Conservation (phyloP, 1,139 yeast genomes). For the Candida dubliniensis region DNA sequence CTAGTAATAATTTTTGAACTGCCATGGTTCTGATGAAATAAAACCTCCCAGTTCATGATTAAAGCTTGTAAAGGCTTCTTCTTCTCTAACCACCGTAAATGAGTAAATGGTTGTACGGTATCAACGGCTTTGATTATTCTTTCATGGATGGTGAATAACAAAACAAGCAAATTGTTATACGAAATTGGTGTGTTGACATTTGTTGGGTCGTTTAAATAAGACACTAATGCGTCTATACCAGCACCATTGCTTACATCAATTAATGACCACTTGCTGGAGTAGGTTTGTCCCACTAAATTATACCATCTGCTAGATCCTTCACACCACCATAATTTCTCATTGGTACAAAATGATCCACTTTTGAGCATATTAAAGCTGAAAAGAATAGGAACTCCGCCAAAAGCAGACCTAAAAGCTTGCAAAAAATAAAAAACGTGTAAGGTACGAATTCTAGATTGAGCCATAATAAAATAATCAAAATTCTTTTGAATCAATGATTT, state of each 20-base stretch:
- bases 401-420: slow-evolving; percentile 65
- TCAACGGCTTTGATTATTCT: slow-evolving; percentile 53
- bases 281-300: slow-evolving; percentile 17
- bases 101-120: slow-evolving; percentile 23
- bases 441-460: slow-evolving; percentile 85
- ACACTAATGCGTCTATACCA: slow-evolving; percentile 48
- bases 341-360: slow-evolving; percentile 74
- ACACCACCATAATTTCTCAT: slow-evolving; percentile 71
- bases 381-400: slow-evolving; percentile 60
- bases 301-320: slow-evolving; percentile 61
- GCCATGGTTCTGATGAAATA: slow-evolving; percentile 63
- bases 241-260: slow-evolving; percentile 61
- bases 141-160: slow-evolving; percentile 73
- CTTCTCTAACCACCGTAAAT: slow-evolving; percentile 56
- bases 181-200: slow-evolving; percentile 29
- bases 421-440: slow-evolving; percentile 76
- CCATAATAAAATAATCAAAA: slow-evolving; percentile 73
- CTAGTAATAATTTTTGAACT: slow-evolving; percentile 52
- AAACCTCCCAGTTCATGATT: slow-evolving; percentile 64
- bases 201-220: slow-evolving; percentile 22
- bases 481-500: slow-evolving; percentile 33
- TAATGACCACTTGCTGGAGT: slow-evolving; percentile 24
- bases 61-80: slow-evolving; percentile 56
- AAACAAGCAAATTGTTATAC: slow-evolving; percentile 58
- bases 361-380: slow-evolving; percentile 59